Evolutionary conservation across 1,284 basidiomycete genomes (phyloP).

Genomic region (Heterobasidion parviporum): DNA sequence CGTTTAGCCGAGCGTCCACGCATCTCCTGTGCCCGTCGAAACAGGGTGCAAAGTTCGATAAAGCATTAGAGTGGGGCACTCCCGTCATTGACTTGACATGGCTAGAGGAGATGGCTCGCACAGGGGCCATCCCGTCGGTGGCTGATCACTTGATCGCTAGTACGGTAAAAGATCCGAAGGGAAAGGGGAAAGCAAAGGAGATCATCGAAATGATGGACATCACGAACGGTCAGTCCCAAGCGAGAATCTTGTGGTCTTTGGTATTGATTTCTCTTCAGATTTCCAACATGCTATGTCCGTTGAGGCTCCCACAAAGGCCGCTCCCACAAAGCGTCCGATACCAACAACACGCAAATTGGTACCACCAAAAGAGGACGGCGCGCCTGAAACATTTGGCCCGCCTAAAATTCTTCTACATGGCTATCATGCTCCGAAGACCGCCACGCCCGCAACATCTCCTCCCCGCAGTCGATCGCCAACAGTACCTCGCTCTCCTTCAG

Average conservation of each 20-base stretch:
- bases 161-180: conserved; percentile 8
- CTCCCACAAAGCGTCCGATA: too few species aligned
- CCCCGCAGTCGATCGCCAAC: neutral
- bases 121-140: conserved; percentile 32
- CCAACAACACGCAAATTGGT: too few species aligned
- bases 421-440: neutral
- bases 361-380: neutral
- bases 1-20: conserved; percentile 56
- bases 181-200: conserved; percentile 5
- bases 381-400: neutral
- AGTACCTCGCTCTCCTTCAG: neutral
- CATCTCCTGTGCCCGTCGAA: conserved; percentile 68
- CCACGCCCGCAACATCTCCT: neutral
- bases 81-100: conserved; percentile 54
- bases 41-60: conserved; percentile 62
- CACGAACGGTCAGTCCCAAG: conserved; percentile 20
- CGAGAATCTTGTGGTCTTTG: neutral
- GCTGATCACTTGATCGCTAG: conserved; percentile 13
- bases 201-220: conserved; percentile 24
- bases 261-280: neutral
- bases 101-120: conserved; percentile 45
- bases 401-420: neutral
- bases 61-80: conserved; percentile 63
- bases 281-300: neutral
- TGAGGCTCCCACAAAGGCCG: too few species aligned